Evolutionary conservation across 176 grass and related monocot species (phyloP).

Genomic region (Musa itinerans): DNA sequence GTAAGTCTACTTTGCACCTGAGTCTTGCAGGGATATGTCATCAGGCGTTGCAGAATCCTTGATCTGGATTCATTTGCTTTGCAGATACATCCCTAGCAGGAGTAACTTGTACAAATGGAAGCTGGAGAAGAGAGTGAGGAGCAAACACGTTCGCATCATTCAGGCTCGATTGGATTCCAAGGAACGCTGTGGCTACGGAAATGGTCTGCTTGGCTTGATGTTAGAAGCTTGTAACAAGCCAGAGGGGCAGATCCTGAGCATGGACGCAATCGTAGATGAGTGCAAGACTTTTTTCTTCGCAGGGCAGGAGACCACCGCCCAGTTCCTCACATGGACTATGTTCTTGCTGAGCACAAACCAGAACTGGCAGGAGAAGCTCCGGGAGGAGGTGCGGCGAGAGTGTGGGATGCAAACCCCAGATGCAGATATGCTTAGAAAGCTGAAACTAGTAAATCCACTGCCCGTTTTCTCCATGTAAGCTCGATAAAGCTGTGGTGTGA

Average conservation of each 20-base stretch:
- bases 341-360: constrained; percentile 33
- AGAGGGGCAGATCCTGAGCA: constrained; percentile 19
- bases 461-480: background rate
- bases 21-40: background rate
- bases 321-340: constrained; percentile 47
- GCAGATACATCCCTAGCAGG: constrained; percentile 33
- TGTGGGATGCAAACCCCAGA: constrained; percentile 15
- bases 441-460: constrained; percentile 31
- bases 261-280: constrained; percentile 56
- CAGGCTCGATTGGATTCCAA: constrained; percentile 8
- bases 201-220: constrained; percentile 54
- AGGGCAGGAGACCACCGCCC: constrained; percentile 43
- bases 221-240: constrained; percentile 15
- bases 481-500: too few species aligned
- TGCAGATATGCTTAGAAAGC: constrained; percentile 25
- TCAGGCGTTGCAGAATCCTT: too few species aligned
- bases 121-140: constrained; percentile 35
- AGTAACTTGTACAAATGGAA: constrained; percentile 22
- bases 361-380: constrained; percentile 53
- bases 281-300: constrained; percentile 64
- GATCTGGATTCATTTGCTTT: background rate
- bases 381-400: constrained; percentile 37
- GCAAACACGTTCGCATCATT: constrained; percentile 30
- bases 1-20: constrained; percentile 20
- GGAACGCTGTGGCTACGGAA: constrained; percentile 12